phyloP scores from a whole-genome alignment of 192 early-diverging fungal species.

The Linnemannia zychae region DNA sequence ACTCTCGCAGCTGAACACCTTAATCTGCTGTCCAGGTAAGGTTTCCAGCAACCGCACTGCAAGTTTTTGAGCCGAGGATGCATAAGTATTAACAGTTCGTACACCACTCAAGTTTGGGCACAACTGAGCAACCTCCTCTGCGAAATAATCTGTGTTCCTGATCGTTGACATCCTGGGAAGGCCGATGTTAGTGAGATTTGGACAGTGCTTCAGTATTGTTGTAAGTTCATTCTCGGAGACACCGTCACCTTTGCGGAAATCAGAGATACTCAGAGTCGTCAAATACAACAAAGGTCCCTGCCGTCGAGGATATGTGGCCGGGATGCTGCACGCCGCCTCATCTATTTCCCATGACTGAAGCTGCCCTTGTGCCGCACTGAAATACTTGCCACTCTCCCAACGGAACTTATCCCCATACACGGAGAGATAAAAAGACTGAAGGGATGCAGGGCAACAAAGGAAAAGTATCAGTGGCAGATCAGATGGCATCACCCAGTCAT shows the following conservation, averaged over 20 bases:
- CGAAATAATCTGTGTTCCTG: too few relatives aligned
- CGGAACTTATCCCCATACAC: too few relatives aligned
- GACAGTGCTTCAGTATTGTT: not conserved
- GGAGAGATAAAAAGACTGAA: too few relatives aligned
- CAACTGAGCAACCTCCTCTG: too few relatives aligned
- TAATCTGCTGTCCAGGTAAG: too few relatives aligned
- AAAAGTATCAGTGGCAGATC: not conserved
- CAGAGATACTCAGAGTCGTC: not conserved
- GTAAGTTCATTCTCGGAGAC: not conserved
- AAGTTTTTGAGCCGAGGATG: too few relatives aligned
- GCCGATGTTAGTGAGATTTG: not conserved
- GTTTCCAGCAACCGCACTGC: too few relatives aligned
- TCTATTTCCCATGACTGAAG: not conserved
- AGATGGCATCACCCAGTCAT: too few relatives aligned
- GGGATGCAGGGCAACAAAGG: not conserved
- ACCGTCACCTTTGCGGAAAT: not conserved
- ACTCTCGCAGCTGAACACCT: too few relatives aligned
- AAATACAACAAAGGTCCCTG: not conserved
- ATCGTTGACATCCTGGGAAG: not conserved
- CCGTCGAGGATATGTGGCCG: not conserved
- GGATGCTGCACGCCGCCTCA: not conserved
- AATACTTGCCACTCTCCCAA: not conserved
- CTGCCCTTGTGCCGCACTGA: not conserved
- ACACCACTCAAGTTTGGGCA: too few relatives aligned
- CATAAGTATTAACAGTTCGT: too few relatives aligned